Evolutionary conservation across 1,139 yeast genomes (phyloP).

Genomic region (Suhomyces terraborum): DNA sequence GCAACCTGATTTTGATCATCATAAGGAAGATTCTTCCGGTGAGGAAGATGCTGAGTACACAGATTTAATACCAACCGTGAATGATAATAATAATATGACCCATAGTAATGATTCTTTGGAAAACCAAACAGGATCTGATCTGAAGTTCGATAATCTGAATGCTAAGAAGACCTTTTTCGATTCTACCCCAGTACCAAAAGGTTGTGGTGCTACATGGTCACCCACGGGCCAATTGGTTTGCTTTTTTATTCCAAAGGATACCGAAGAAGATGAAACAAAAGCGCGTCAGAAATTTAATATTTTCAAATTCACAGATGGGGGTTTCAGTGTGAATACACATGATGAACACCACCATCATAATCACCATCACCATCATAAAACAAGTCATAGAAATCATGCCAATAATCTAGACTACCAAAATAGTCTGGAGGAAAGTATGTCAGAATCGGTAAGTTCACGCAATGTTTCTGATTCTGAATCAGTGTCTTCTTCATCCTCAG

Average conservation of each 20-base stretch:
- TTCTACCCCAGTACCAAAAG: conserved; percentile 88
- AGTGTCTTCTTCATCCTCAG: conserved; percentile 32
- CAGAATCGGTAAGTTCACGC: conserved; percentile 7
- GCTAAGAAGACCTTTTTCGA: conserved; percentile 46
- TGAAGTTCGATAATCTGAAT: conserved; percentile 8
- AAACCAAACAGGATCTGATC: conserved; percentile 1
- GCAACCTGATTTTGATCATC: conserved; percentile 32
- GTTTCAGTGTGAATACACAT: conserved; percentile 29
- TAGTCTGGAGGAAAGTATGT: neutral
- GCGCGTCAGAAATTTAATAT: conserved; percentile 37
- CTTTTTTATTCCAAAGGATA: conserved; percentile 67
- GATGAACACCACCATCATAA: conserved; percentile 12
- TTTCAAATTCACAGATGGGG: conserved; percentile 45
- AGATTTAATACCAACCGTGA: conserved; percentile 36
- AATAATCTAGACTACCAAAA: neutral
- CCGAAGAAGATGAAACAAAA: conserved; percentile 31
- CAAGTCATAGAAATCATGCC: neutral
- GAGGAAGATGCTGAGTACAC: conserved; percentile 37
- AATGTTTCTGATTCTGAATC: conserved; percentile 14
- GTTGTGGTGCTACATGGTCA: conserved; percentile 92
- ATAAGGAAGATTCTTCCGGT: conserved; percentile 32
- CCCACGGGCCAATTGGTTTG: conserved; percentile 77
- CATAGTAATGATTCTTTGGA: conserved; percentile 13
- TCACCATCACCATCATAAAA: conserved; percentile 14
- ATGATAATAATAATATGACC: conserved; percentile 22